phyloP scores from a whole-genome alignment of 176 grass and related monocot species.

The Hyparrhenia diplandra region DNA sequence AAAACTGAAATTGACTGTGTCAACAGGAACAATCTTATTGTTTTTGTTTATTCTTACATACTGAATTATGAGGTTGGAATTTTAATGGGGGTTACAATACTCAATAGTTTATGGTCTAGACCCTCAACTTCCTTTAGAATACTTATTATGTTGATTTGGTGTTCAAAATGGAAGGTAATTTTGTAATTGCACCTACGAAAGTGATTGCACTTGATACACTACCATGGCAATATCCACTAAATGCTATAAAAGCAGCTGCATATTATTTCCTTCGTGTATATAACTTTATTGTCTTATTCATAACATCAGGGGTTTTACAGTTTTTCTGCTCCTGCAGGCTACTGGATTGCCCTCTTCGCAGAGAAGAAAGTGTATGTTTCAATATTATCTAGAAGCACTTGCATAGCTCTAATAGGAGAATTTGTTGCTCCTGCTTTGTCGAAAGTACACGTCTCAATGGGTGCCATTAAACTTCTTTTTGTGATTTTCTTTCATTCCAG shows the following conservation, averaged over 20 bases:
- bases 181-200: not conserved
- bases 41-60: not conserved
- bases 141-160: not conserved
- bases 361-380: constrained; percentile 79
- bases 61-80: not conserved
- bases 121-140: not conserved
- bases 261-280: not conserved
- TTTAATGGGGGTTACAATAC: not conserved
- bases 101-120: not conserved
- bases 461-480: constrained; percentile 9
- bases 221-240: not conserved
- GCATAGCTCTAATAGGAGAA: constrained; percentile 6
- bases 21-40: not conserved
- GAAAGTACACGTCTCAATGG: constrained; percentile 3
- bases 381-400: constrained; percentile 27
- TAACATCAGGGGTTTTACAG: constrained; percentile 2
- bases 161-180: not conserved
- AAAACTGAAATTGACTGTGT: not conserved
- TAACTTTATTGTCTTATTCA: constrained; percentile 1
- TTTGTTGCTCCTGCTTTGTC: not conserved
- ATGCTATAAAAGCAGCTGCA: not conserved
- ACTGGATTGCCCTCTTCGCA: constrained; percentile 61
- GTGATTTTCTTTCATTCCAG: constrained; percentile 40
- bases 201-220: not conserved
- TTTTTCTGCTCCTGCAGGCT: constrained; percentile 47